Conservation (phyloP, 2,329 filamentous ascomycete genomes). For the Nemania diffusa region DNA sequence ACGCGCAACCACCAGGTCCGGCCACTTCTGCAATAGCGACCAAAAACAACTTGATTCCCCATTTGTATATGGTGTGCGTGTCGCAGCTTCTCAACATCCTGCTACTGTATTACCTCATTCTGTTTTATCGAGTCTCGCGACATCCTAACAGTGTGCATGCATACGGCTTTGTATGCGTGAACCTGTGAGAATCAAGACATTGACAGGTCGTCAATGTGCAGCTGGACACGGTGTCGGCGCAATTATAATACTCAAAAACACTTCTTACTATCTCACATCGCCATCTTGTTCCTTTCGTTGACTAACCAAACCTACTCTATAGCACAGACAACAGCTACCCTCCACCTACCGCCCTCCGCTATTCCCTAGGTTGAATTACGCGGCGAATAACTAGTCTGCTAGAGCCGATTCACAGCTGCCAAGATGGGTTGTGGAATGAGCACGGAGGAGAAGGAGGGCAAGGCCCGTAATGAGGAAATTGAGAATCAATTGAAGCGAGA, state of each 20-base stretch:
- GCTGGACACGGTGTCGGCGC: constrained; percentile 14
- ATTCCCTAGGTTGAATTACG: constrained; percentile 4
- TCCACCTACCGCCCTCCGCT: not conserved
- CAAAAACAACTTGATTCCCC: constrained; percentile 15
- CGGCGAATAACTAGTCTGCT: constrained; percentile 16
- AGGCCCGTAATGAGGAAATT: constrained; percentile 99
- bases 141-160: constrained; percentile 23
- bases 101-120: constrained; percentile 4
- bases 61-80: constrained; percentile 10
- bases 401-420: constrained; percentile 53
- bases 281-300: not conserved
- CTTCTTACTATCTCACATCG: not conserved
- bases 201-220: constrained; percentile 1
- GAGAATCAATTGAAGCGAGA: constrained; percentile 99
- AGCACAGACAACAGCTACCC: constrained; percentile 32
- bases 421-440: constrained; percentile 99
- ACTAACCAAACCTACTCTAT: constrained; percentile 18
- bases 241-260: not conserved
- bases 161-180: constrained; percentile 20
- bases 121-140: constrained; percentile 5
- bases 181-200: constrained; percentile 2
- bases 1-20: constrained; percentile 25
- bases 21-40: constrained; percentile 16
- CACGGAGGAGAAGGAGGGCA: constrained; percentile 99
- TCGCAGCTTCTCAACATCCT: constrained; percentile 13